Evolutionary conservation across 2,329 filamentous ascomycete species (phyloP).

Genomic region (Rutstroemia sp.): DNA sequence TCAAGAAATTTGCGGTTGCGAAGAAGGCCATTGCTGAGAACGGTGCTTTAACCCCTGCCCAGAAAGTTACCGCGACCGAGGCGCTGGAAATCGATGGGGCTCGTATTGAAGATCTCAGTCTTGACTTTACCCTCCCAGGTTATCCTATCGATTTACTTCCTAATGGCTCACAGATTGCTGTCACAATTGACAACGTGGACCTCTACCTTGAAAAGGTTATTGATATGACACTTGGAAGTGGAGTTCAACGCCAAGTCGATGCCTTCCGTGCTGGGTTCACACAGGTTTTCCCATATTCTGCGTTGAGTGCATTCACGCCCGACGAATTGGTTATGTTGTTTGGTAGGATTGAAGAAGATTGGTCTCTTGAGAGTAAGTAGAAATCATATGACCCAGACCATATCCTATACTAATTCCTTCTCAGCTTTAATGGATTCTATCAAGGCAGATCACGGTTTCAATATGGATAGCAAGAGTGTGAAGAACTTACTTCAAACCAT

Average conservation of each 20-base stretch:
- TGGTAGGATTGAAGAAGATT: slow-evolving; percentile 88
- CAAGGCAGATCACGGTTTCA: slow-evolving; percentile 97
- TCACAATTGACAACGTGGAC: slow-evolving; percentile 90
- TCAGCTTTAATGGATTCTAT: slow-evolving; percentile 92
- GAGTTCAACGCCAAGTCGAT: slow-evolving; percentile 82
- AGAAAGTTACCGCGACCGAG: slow-evolving; percentile 65
- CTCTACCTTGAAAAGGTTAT: slow-evolving; percentile 82
- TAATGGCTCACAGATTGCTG: slow-evolving; percentile 63
- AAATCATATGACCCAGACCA: neutral
- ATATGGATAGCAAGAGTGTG: slow-evolving; percentile 95
- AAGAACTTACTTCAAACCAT: slow-evolving; percentile 89
- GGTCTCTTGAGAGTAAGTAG: slow-evolving; percentile 87
- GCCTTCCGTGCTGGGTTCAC: slow-evolving; percentile 89
- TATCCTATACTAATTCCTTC: slow-evolving; percentile 13
- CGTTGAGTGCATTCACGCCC: slow-evolving; percentile 87
- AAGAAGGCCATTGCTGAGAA: slow-evolving; percentile 80
- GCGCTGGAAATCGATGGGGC: slow-evolving; percentile 69
- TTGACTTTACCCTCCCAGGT: slow-evolving; percentile 93
- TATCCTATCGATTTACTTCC: slow-evolving; percentile 79
- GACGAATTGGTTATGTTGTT: slow-evolving; percentile 93
- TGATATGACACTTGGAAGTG: slow-evolving; percentile 82
- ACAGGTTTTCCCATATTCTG: slow-evolving; percentile 91
- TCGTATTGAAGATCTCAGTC: slow-evolving; percentile 74
- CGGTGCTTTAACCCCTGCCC: slow-evolving; percentile 51
- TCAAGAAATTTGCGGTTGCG: slow-evolving; percentile 78